Base-by-base conservation (phyloP, 768 basidiomycete genomes). In the Calocybe cyanea region DNA sequence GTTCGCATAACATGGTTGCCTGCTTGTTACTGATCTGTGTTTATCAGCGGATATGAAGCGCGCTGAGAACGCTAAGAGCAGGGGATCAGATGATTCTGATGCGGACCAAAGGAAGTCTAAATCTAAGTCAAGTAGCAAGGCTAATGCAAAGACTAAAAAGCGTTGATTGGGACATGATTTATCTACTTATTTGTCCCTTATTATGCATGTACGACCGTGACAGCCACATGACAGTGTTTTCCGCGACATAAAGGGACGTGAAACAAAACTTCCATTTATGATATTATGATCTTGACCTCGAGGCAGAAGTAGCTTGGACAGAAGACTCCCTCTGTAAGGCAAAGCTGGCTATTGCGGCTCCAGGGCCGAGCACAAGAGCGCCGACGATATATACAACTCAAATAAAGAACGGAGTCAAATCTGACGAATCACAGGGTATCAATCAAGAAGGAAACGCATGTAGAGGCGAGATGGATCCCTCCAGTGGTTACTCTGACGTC, bases 41-140 rank as follows among this genome's bases (percentile, higher is more conserved):
- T 42, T 47, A 34, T 23, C 31, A 78, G 77, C 77, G 46, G 78
- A 80, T 53, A 70, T 69, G 46, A 79, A 73, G 54, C 72, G 73
- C 38, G 68, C 63, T 19, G 77, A 67, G 31, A 63, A 51, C 23
- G 67, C 60, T 30, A 64, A 66, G 55, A 68, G 66, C 7, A 64
- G 64, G 41, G 75, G 67, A n/a, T 76, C 77, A 14, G 77, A 78
- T 45, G 75, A 76, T 19, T 80, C 77, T 8, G 78, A 78, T 3
- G 61, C 65, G 30, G 77, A 73, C 42, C 63, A 65, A 24, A 77
- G 72, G 61, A 75, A 75, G 57, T 38, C 49, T 35, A 77, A 76
- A 54, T 59, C 68, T 4, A 67, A 72, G 46, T 50, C 66, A 24
- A 67, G 65, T 51, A 63, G 63, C 20, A 71, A 75, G 33, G 36